Evolutionary conservation across 768 basidiomycete species (phyloP).

Genomic region (Lactarius indigo): DNA sequence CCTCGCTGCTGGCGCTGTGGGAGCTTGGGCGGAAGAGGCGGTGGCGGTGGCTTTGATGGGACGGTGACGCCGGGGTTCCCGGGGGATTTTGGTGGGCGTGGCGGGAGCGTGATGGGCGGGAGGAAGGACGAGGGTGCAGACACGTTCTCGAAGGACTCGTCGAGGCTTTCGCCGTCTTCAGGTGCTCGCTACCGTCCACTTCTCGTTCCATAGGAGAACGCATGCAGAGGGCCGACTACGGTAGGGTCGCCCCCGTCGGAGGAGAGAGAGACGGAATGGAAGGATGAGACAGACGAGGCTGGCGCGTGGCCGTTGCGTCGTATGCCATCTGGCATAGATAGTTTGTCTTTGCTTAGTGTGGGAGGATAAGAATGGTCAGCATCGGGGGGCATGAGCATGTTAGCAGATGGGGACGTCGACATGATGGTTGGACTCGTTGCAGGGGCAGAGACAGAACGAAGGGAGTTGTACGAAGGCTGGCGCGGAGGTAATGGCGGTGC

Average conservation of each 20-base stretch:
- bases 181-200: constrained; percentile 33
- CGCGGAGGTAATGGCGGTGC: constrained; percentile 62
- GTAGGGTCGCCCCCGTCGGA: constrained; percentile 42
- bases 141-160: constrained; percentile 67
- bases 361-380: constrained; percentile 54
- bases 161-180: constrained; percentile 53
- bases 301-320: constrained; percentile 45
- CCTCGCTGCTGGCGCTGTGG: constrained; percentile 18
- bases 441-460: constrained; percentile 54
- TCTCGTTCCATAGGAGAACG: constrained; percentile 45
- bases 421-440: constrained; percentile 28
- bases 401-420: constrained; percentile 35
- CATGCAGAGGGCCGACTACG: constrained; percentile 25
- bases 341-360: constrained; percentile 29
- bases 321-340: constrained; percentile 34
- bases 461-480: constrained; percentile 44
- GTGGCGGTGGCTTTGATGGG: neutral
- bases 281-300: constrained; percentile 70
- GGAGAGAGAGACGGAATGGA: constrained; percentile 76
- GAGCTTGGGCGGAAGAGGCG: constrained; percentile 19
- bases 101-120: constrained; percentile 34
- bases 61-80: neutral
- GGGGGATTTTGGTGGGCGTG: constrained; percentile 30
- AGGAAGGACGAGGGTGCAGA: constrained; percentile 43
- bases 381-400: constrained; percentile 40